Percentiles rank a stretch among this genome's conserved stretches.
These are phyloP conservation scores for Persicaria maculosa DNA, from an alignment of 148 eudicot species.

Conservation along the genomic window DNA sequence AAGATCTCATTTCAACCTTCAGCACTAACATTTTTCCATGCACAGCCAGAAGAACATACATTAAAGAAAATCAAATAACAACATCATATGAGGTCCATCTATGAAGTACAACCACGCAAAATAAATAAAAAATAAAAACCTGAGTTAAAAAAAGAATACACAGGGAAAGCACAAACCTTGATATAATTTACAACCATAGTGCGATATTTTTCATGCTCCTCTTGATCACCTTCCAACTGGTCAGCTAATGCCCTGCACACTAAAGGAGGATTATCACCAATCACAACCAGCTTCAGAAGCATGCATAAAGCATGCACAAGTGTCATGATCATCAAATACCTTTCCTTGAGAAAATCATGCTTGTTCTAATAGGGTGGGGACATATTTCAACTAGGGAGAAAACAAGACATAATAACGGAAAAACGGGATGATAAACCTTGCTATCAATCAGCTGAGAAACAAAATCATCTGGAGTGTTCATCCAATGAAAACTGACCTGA, in stretches of 20 bases:
- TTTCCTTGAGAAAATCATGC: not conserved
- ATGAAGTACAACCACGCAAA: not conserved
- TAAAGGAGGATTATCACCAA: slow-evolving; percentile 26
- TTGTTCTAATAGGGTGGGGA: not conserved
- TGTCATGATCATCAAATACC: slow-evolving; percentile 7
- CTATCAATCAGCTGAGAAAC: not conserved
- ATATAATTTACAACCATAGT: slow-evolving; percentile 69
- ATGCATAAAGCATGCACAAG: not conserved
- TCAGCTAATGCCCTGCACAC: slow-evolving; percentile 80
- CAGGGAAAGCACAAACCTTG: slow-evolving; percentile 32
- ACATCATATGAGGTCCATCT: not conserved
- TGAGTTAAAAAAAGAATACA: not conserved
- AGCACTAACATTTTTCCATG: not conserved
- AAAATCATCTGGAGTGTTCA: not conserved
- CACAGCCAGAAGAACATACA: not conserved
- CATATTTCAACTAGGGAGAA: not conserved
- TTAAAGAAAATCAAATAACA: not conserved
- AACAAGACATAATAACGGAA: not conserved
- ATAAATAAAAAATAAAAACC: not conserved
- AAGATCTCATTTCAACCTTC: slow-evolving; percentile 1
- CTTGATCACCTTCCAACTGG: slow-evolving; percentile 87
- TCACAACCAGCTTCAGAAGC: slow-evolving; percentile 7
- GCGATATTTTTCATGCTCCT: slow-evolving; percentile 74
- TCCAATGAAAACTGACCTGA: slow-evolving; percentile 60
- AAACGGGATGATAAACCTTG: not conserved